A percentile compares a stretch with the other conserved stretches of the same genome.
phyloP scores from a whole-genome alignment of 345 rosid species.

The Barbarea vulgaris region DNA sequence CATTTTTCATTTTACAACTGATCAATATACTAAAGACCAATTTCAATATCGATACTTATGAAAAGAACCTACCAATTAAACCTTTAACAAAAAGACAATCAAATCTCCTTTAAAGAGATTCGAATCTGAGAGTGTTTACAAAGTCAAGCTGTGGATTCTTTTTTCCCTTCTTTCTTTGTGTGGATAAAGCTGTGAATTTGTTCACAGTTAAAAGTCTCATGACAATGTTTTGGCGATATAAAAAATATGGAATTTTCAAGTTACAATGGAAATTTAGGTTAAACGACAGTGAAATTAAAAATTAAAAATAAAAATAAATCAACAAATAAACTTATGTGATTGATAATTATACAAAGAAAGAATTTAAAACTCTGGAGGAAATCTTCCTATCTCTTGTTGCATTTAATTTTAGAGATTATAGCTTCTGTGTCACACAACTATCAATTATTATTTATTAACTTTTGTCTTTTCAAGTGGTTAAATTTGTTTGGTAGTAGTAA shows the following conservation, averaged over 20 bases:
- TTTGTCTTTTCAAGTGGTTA: slow-evolving; percentile 26
- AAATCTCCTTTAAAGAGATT: slow-evolving; percentile 3
- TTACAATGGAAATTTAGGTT: background rate
- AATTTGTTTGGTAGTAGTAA: slow-evolving; percentile 37
- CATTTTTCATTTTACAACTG: background rate
- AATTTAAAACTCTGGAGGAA: background rate
- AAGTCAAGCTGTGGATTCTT: background rate
- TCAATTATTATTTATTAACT: slow-evolving; percentile 10
- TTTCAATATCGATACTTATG: background rate
- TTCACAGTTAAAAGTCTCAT: background rate
- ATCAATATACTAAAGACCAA: background rate
- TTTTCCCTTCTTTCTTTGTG: background rate
- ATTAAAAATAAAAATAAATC: background rate
- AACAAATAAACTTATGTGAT: background rate
- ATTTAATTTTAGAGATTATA: slow-evolving; percentile 5
- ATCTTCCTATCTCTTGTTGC: slow-evolving; percentile 12
- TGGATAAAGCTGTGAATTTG: background rate
- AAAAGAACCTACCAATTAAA: background rate
- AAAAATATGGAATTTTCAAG: background rate
- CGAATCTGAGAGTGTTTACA: slow-evolving; percentile 17
- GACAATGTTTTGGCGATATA: background rate
- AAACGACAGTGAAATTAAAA: background rate
- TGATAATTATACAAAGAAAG: background rate
- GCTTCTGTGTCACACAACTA: slow-evolving; percentile 34
- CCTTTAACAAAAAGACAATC: background rate